Base-by-base conservation (phyloP, 2,329 filamentous ascomycete species). In the Fusarium buharicum region DNA sequence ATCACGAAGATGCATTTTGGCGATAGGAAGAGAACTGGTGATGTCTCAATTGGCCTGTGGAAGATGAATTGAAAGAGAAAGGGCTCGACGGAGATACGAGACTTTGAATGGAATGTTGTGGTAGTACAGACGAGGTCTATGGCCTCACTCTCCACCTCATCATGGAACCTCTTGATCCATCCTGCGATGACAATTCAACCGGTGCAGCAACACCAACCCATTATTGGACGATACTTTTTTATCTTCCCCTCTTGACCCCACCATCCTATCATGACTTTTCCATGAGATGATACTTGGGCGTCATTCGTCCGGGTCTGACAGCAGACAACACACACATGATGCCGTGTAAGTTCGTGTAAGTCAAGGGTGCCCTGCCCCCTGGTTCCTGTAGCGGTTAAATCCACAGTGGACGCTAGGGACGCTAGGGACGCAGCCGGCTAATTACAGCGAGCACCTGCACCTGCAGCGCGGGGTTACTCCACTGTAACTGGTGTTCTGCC, bases 1-100 rank as follows among this genome's bases (percentile, higher is more conserved):
- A 73, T 77, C 73, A 11, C 75, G 72, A 40, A 77, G 72, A 53
- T 70, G 73, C 58, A 76, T 76, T 14, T 52, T 43, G 17, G 5
- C 43, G 46, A 27, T 6, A 37, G 12, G 16, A 11, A 11, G 12
- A 11, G 16, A 10, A 20, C 4, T 20, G 14, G 22, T 11, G 33
- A 16, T 46, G 37, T 43, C 18, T 56, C 52, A 43, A 47, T 66
- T 51, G 37, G 27, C 27, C 36, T 66, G 38, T 20, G 14, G 27
- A 16, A 37, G 34, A 48, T 39, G 55, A 41, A 34, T 16, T 49
- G 16, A 9, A 43, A 31, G 6, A 49, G 18, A 39, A 11, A 24
- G 6, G 22, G 36, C 31, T 43, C 6, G 28, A 51, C 22, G 52
- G 57, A 54, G 24, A 59, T 11, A 4, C 34, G 24, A 14, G 17